Base-by-base conservation (phyloP, 768 basidiomycete genomes). In the Cystobasidium onofrii region DNA sequence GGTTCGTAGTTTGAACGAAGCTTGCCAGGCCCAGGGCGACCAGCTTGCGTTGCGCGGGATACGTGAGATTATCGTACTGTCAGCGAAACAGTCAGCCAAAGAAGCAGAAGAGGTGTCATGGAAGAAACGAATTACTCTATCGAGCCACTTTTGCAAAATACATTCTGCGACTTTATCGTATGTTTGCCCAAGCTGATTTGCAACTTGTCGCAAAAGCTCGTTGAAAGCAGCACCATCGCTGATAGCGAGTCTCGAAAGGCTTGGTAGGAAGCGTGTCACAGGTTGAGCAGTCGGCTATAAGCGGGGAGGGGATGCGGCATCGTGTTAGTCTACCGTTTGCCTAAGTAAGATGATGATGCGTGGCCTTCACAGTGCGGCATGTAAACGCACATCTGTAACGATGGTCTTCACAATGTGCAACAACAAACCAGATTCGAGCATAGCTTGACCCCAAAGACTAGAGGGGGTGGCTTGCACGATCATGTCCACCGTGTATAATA, bases 11-110 rank as follows among this genome's bases (percentile, higher is more conserved):
- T 0, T 90, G 86, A 41, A 90, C 87, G 1, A 94, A 84, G 54
- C 85, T 83, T 1, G 90, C 90, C 54, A 90, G 86, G 0, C 89
- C 91, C 84, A 95, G 88, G 13, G 91, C 90, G 29, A 86, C 83
- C 71, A 95, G 83, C 82, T 95, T 95, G 73, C 92, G 87, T 75
- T 89, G 86, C 12, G 88, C 86, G 0, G 90, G 88, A 79, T 93
- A 90, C 18, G 89, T 89, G 87, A 93, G 90, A 79, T 88, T 89
- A 80, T 95, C 92, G 80, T 93, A 91, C 92, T 95, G 77, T 13
- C 17, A 0, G 3, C n/a, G 7, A 9, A 1, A 60, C 64, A 64
- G n/a, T 34, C n/a, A 33, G 41, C 33, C 20, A 23, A 17, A 23
- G 34, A 3, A 6, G 50, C 29, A 36, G 13, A 61, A 55, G n/a